A percentile compares a stretch with the other conserved stretches of the same genome.
Conservation (phyloP, 2,329 filamentous ascomycete genomes). For the Colletotrichum sp. region DNA sequence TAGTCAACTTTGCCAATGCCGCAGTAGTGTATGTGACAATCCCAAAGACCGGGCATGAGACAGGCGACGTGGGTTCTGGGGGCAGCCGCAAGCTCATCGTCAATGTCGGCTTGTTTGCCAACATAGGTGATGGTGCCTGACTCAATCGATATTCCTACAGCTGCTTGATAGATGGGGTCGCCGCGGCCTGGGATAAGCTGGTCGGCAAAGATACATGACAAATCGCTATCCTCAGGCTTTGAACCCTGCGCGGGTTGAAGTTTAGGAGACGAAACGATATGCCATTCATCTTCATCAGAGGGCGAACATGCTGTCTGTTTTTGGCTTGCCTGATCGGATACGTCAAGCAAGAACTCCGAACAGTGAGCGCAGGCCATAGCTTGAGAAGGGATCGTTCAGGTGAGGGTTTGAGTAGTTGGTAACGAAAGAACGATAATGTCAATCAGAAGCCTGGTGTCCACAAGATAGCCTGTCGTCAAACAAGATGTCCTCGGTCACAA, state of each 20-base stretch:
- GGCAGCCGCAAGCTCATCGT: background rate
- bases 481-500: accelerated
- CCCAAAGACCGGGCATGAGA: background rate
- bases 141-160: background rate
- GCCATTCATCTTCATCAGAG: background rate
- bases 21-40: background rate
- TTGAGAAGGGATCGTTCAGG: background rate
- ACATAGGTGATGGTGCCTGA: background rate
- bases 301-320: accelerated
- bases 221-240: background rate
- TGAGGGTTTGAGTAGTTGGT: background rate
- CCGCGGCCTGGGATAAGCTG: background rate
- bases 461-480: background rate
- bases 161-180: background rate
- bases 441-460: background rate
- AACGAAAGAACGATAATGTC: background rate
- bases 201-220: background rate
- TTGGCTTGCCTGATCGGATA: accelerated
- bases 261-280: background rate
- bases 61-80: background rate
- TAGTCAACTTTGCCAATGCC: background rate
- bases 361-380: background rate
- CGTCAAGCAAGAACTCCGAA: background rate
- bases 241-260: background rate
- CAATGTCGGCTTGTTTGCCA: background rate